These are phyloP conservation scores for Ganoderma multipileum DNA, from an alignment of 1,284 basidiomycete genomes.

Conservation along the genomic window DNA sequence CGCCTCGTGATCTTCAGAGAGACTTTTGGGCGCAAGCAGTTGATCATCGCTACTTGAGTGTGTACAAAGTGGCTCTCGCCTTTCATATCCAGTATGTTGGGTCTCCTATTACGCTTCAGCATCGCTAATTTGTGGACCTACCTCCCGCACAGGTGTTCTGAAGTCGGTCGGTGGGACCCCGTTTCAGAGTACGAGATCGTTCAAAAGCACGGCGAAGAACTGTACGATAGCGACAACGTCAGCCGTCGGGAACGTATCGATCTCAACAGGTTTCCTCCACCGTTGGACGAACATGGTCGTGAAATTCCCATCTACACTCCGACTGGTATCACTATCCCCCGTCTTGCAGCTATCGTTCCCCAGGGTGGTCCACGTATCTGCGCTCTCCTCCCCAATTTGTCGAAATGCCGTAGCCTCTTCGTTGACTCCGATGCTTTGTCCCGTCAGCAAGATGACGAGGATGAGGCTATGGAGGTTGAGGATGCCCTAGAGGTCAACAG, in stretches of 20 bases:
- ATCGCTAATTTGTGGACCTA: not conserved
- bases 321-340: not conserved
- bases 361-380: not conserved
- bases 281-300: not conserved
- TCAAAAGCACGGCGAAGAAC: not conserved
- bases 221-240: not conserved
- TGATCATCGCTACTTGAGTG: not conserved
- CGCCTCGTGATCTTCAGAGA: not conserved
- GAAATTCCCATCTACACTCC: not conserved
- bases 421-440: not conserved
- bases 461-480: not conserved
- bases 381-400: not conserved
- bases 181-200: not conserved
- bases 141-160: not conserved
- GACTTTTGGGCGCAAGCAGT: not conserved
- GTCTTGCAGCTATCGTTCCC: not conserved
- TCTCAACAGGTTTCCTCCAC: not conserved
- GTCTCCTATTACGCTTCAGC: too few species aligned
- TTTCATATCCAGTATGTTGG: not conserved
- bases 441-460: not conserved
- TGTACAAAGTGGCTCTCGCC: not conserved
- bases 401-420: not conserved
- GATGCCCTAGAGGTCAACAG: not conserved
- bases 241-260: too few species aligned
- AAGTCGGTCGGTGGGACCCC: not conserved